A percentile compares a stretch with the other conserved stretches of the same genome.
Conservation (phyloP, 208 protist species). For the Naegleria fowleri region DNA sequence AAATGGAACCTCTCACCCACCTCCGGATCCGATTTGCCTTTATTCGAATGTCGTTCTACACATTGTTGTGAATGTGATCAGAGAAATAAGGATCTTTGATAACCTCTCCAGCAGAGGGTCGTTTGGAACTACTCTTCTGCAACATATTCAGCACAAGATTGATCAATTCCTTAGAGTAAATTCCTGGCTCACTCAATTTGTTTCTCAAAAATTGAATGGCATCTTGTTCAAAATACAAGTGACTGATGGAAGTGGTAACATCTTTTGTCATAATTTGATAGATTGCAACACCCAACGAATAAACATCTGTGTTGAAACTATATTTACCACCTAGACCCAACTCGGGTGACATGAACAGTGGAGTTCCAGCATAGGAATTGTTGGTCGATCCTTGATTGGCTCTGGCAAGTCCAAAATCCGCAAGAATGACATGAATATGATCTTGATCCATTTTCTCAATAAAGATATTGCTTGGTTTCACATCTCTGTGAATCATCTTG, state of each 20-base stretch:
- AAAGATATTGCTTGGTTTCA: background rate
- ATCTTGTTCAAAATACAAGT: background rate
- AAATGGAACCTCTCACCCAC: too few relatives aligned
- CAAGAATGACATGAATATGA: background rate
- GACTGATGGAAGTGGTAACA: background rate
- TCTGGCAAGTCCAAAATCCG: background rate
- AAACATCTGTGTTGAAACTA: background rate
- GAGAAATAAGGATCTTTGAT: background rate
- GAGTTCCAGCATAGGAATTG: background rate
- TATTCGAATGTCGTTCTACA: too few relatives aligned
- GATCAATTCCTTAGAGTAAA: background rate
- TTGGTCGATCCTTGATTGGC: background rate
- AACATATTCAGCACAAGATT: background rate
- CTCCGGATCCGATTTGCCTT: too few relatives aligned
- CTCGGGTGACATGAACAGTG: background rate
- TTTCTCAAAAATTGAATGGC: background rate
- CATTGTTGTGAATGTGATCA: background rate
- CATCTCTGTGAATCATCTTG: background rate
- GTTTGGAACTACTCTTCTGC: background rate
- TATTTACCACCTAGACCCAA: background rate
- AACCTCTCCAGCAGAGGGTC: background rate
- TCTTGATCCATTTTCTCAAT: background rate
- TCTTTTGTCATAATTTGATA: background rate
- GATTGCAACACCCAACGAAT: background rate
- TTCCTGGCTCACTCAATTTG: background rate